Conservation (phyloP, 257 asterid species). For the Przewalskia tangutica region DNA sequence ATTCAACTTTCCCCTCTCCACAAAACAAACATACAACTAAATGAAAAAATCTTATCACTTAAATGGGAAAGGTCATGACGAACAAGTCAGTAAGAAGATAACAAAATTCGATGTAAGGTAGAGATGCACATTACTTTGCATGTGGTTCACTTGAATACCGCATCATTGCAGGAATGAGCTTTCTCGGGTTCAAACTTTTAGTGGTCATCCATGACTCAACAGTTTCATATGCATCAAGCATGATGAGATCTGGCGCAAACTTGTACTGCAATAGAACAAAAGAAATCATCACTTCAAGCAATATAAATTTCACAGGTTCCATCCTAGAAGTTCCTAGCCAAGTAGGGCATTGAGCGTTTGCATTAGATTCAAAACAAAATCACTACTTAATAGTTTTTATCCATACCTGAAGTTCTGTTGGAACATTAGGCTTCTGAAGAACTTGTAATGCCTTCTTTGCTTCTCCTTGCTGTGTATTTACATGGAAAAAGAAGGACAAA, state of each 20-base stretch:
- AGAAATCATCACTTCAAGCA: conserved; percentile 7
- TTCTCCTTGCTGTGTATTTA: conserved; percentile 67
- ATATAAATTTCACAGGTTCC: neutral
- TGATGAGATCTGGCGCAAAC: conserved; percentile 91
- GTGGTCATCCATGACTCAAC: conserved; percentile 98
- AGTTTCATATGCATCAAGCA: conserved; percentile 99
- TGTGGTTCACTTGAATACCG: conserved; percentile 96
- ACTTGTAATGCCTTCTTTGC: conserved; percentile 93
- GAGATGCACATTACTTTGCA: conserved; percentile 62
- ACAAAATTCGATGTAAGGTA: neutral
- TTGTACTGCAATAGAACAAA: conserved; percentile 63
- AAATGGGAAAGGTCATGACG: neutral
- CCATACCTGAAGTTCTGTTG: conserved; percentile 80
- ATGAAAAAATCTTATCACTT: neutral
- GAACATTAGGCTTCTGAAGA: conserved; percentile 91
- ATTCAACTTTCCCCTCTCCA: neutral
- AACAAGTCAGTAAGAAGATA: conserved; percentile 2
- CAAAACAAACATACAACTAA: neutral
- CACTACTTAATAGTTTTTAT: neutral
- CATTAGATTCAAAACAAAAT: neutral
- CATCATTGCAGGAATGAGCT: conserved; percentile 99
- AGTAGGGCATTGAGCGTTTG: neutral
- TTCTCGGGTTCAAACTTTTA: conserved; percentile 78
- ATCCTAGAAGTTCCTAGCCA: neutral
- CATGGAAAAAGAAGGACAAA: neutral